Evolutionary conservation across 2,329 filamentous ascomycete genomes (phyloP).

Genomic region (Dactylonectria estremocensis): DNA sequence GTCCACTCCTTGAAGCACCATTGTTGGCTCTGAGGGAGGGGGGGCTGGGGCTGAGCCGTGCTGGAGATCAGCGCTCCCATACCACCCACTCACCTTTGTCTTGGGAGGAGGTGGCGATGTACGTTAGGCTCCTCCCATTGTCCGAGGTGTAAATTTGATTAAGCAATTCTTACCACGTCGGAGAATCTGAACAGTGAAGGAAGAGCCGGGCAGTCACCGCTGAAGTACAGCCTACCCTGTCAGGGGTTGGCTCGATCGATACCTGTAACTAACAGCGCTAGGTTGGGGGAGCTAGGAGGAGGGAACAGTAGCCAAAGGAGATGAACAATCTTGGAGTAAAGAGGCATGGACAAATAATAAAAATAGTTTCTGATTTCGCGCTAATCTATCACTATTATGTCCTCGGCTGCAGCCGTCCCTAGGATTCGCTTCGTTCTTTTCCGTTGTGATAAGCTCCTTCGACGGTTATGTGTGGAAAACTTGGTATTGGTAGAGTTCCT

Average conservation of each 20-base stretch:
- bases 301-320: neutral
- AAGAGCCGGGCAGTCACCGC: too few species aligned
- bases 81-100: neutral
- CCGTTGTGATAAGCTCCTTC: neutral
- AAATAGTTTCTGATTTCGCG: neutral
- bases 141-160: neutral
- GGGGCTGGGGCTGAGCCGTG: neutral
- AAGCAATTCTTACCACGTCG: too few species aligned
- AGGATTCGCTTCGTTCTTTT: neutral
- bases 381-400: neutral
- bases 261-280: neutral
- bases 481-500: neutral
- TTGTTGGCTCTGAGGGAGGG: neutral
- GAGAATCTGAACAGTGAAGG: too few species aligned
- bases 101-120: neutral
- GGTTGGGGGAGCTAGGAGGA: neutral
- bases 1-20: neutral
- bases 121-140: neutral
- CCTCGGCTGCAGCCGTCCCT: neutral
- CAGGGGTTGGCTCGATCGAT: neutral
- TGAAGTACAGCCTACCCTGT: neutral
- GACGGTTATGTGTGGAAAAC: neutral
- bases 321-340: neutral
- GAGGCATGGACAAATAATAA: neutral
- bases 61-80: neutral